Conservation (phyloP, 805 yeast genomes). For the Saturnispora gosingensis region DNA sequence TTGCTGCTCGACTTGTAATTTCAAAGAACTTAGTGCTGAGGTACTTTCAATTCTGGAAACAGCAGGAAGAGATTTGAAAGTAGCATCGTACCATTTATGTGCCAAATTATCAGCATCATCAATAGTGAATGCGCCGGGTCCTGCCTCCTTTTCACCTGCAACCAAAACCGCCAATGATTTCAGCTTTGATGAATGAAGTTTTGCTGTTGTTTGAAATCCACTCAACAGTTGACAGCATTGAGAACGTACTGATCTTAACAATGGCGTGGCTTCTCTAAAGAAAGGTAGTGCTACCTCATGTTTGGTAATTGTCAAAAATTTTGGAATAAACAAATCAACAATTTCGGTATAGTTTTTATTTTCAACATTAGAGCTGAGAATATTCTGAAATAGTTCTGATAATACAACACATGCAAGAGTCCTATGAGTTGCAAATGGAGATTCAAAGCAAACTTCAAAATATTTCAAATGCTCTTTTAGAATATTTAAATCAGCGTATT, state of each 20-base stretch:
- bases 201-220: slow-evolving; percentile 60
- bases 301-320: slow-evolving; percentile 4
- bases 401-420: slow-evolving; percentile 59
- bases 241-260: slow-evolving; percentile 73
- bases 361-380: slow-evolving; percentile 24
- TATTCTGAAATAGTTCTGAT: slow-evolving; percentile 42
- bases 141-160: slow-evolving; percentile 90
- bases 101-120: slow-evolving; percentile 65
- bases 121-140: slow-evolving; percentile 83
- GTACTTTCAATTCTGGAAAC: slow-evolving; percentile 61
- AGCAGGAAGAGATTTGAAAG: slow-evolving; percentile 54
- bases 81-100: slow-evolving; percentile 53
- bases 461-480: slow-evolving; percentile 21
- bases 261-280: slow-evolving; percentile 80
- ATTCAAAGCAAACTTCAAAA: slow-evolving; percentile 31
- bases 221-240: slow-evolving; percentile 78
- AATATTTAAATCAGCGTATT: slow-evolving; percentile 30
- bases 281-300: slow-evolving; percentile 32
- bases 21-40: slow-evolving; percentile 71
- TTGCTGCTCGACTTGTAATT: slow-evolving; percentile 54
- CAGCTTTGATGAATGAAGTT: slow-evolving; percentile 55
- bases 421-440: slow-evolving; percentile 75
- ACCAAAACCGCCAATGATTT: slow-evolving; percentile 85
- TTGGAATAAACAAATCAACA: slow-evolving; percentile 7
- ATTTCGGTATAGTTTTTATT: slow-evolving; percentile 12